Evolutionary conservation across 2,329 filamentous ascomycete genomes (phyloP).

Genomic region (Sordariomycetes sp.): DNA sequence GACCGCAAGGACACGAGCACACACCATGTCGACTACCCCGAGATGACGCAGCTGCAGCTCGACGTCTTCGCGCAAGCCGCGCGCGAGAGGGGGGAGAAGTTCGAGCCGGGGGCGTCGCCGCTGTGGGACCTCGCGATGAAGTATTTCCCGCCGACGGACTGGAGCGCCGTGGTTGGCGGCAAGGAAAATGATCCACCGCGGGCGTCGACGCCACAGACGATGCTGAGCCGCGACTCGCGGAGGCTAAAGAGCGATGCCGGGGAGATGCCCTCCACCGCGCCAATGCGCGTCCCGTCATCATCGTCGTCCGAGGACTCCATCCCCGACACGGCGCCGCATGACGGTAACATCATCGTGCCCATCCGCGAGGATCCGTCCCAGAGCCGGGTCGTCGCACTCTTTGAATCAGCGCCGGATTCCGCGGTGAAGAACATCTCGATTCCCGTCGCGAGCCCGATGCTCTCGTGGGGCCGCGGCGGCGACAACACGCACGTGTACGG

Average conservation of each 20-base stretch:
- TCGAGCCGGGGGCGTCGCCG: constrained; percentile 33
- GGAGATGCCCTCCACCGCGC: constrained; percentile 12
- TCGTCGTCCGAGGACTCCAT: constrained; percentile 12
- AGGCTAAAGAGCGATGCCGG: constrained; percentile 11
- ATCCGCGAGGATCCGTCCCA: constrained; percentile 15
- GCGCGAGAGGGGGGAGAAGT: constrained; percentile 33
- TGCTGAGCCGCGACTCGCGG: constrained; percentile 12
- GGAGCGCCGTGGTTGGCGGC: constrained; percentile 10
- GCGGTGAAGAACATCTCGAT: constrained; percentile 49
- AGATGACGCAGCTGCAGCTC: constrained; percentile 48
- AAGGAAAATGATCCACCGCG: constrained; percentile 5
- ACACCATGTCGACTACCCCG: constrained; percentile 49
- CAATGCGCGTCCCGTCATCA: constrained; percentile 1
- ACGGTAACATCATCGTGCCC: constrained; percentile 21
- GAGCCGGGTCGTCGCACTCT: constrained; percentile 43
- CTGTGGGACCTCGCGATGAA: constrained; percentile 45
- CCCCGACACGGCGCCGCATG: constrained; percentile 21
- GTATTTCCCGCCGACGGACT: constrained; percentile 35
- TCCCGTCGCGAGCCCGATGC: constrained; percentile 50
- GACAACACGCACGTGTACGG: constrained; percentile 57
- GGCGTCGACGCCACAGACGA: background rate
- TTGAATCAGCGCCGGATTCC: constrained; percentile 55
- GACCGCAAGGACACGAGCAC: constrained; percentile 35
- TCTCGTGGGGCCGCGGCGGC: constrained; percentile 63
- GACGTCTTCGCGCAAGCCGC: constrained; percentile 41